These are phyloP conservation scores for Torulaspora delbrueckii DNA, from an alignment of 805 yeast genomes.

Conservation along the genomic window DNA sequence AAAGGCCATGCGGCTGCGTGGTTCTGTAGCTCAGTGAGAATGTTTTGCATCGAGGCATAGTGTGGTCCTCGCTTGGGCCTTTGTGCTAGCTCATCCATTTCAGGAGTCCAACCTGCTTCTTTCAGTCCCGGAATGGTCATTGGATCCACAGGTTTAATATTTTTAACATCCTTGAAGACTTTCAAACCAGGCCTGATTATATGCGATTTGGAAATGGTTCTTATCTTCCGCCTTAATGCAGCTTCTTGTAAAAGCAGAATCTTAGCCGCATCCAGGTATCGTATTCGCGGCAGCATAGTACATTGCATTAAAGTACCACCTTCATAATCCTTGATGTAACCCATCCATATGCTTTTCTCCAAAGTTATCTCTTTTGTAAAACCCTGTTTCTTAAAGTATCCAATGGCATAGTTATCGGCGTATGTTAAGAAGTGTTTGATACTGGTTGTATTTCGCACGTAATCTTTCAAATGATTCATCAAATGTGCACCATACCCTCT, in stretches of 20 bases:
- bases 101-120: conserved; percentile 97
- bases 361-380: conserved; percentile 91
- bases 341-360: conserved; percentile 90
- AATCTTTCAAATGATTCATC: conserved; percentile 96
- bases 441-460: conserved; percentile 81
- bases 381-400: conserved; percentile 97
- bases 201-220: conserved; percentile 72
- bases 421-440: conserved; percentile 85
- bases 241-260: conserved; percentile 85
- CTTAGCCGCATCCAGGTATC: conserved; percentile 86
- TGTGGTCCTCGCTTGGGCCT: conserved; percentile 93
- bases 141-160: conserved; percentile 63
- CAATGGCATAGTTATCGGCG: conserved; percentile 98
- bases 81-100: conserved; percentile 95
- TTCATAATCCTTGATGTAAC: conserved; percentile 96
- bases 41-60: conserved; percentile 85
- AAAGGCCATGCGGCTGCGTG: conserved; percentile 99
- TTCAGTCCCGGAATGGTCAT: conserved; percentile 80
- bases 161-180: conserved; percentile 51
- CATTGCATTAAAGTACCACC: conserved; percentile 99
- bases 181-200: conserved; percentile 76
- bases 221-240: conserved; percentile 79
- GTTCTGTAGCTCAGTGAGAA: conserved; percentile 81
- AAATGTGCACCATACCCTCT: conserved; percentile 98
- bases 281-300: conserved; percentile 79